These are phyloP conservation scores for Calonectria pauciramosa DNA, from an alignment of 2,329 filamentous ascomycete genomes.

Conservation along the genomic window DNA sequence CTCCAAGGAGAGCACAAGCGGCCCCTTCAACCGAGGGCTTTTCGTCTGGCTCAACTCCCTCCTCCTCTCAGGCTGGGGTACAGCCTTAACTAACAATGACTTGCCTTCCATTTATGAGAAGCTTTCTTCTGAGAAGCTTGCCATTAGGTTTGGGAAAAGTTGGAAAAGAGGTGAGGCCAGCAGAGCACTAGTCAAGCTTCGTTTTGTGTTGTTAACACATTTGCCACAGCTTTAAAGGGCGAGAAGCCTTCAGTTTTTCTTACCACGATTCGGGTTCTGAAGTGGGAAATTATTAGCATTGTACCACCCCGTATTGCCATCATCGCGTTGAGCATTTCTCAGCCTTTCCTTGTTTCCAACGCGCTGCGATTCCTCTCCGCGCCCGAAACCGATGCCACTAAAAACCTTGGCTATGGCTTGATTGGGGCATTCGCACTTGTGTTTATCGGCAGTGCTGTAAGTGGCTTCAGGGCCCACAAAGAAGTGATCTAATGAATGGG, in stretches of 20 bases:
- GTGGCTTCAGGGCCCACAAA: background rate
- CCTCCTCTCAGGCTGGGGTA: slow-evolving; percentile 62
- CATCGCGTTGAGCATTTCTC: slow-evolving; percentile 48
- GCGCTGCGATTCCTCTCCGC: slow-evolving; percentile 46
- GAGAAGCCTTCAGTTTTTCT: slow-evolving; percentile 45
- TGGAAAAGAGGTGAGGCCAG: slow-evolving; percentile 42
- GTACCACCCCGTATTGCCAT: slow-evolving; percentile 44
- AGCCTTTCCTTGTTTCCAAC: slow-evolving; percentile 48
- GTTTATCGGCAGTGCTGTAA: slow-evolving; percentile 49
- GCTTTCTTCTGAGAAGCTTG: slow-evolving; percentile 46
- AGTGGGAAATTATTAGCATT: slow-evolving; percentile 49
- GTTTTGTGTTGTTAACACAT: slow-evolving; percentile 2
- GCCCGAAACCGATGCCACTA: slow-evolving; percentile 39
- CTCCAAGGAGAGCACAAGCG: slow-evolving; percentile 65
- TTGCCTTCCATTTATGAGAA: slow-evolving; percentile 49
- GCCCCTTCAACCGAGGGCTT: slow-evolving; percentile 48
- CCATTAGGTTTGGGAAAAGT: slow-evolving; percentile 34
- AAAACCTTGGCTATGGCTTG: slow-evolving; percentile 48
- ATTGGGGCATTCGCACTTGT: slow-evolving; percentile 50
- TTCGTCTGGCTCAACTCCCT: slow-evolving; percentile 57
- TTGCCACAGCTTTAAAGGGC: slow-evolving; percentile 23
- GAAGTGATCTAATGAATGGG: background rate
- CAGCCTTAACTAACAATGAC: slow-evolving; percentile 45
- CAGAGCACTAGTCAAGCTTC: background rate
- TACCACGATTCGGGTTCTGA: slow-evolving; percentile 43